Evolutionary conservation across 2,329 filamentous ascomycete genomes (phyloP).

Genomic region (Colletotrichum sp.): DNA sequence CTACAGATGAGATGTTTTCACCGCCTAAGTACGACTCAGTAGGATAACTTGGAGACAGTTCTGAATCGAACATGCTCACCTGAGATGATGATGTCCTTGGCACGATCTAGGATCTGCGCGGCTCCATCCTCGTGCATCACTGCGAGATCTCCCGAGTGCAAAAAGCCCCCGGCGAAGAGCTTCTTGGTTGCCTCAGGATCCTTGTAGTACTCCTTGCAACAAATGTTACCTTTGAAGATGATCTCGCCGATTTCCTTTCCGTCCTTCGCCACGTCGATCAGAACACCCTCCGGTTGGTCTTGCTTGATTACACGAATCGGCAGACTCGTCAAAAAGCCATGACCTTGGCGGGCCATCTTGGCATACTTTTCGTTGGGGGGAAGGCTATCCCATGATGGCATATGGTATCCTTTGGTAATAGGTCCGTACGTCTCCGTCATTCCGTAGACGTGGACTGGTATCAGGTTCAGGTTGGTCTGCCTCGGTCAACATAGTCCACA

Average conservation of each 20-base stretch:
- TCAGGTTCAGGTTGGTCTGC: conserved; percentile 71
- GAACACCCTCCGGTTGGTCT: conserved; percentile 69
- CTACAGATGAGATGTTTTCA: conserved; percentile 95
- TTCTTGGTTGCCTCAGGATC: conserved; percentile 85
- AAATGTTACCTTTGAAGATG: conserved; percentile 90
- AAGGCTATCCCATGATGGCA: conserved; percentile 83
- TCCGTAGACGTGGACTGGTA: conserved; percentile 93
- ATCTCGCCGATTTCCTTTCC: conserved; percentile 83
- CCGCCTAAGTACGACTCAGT: conserved; percentile 63
- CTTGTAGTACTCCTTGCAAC: conserved; percentile 89
- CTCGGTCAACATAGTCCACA: not conserved
- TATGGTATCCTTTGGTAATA: conserved; percentile 89
- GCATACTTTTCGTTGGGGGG: conserved; percentile 79
- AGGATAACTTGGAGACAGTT: not conserved
- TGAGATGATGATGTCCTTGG: conserved; percentile 98
- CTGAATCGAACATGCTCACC: conserved; percentile 52
- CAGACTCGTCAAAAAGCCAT: conserved; percentile 85
- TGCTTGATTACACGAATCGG: conserved; percentile 84
- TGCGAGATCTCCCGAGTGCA: conserved; percentile 91
- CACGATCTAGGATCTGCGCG: conserved; percentile 89
- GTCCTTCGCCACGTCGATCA: conserved; percentile 72
- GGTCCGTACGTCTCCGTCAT: conserved; percentile 90
- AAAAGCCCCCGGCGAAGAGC: conserved; percentile 83
- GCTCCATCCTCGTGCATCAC: conserved; percentile 88
- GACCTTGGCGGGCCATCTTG: conserved; percentile 92